Evolutionary conservation across 2,329 filamentous ascomycete genomes (phyloP).

Genomic region (Zymoseptoria pseudotritici): DNA sequence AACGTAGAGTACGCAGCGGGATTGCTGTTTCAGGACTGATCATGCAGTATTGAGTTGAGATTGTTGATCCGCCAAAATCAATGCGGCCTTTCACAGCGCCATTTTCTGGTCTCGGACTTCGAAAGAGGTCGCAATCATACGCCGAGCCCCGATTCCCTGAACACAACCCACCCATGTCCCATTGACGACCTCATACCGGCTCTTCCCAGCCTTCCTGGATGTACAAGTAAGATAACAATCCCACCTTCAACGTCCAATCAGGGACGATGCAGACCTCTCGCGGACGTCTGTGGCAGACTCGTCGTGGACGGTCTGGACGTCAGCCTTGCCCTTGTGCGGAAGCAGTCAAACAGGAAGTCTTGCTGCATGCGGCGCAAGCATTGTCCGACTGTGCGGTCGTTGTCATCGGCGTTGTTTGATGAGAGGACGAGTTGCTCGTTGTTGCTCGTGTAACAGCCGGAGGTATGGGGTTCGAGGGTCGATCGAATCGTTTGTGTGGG

Average conservation of each 20-base stretch:
- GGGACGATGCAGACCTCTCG: not conserved
- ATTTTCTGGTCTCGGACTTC: not conserved
- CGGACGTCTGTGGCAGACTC: not conserved
- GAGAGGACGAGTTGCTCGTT: not conserved
- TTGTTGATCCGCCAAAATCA: too few species aligned
- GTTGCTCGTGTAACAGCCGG: not conserved
- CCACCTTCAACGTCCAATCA: not conserved
- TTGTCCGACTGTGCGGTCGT: not conserved
- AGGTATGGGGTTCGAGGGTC: not conserved
- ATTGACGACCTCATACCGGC: too few species aligned
- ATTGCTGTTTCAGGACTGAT: slow-evolving; percentile 36
- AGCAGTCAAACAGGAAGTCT: not conserved
- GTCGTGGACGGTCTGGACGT: not conserved
- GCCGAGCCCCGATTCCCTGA: not conserved
- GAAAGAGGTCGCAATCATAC: not conserved
- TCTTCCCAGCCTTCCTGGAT: not conserved
- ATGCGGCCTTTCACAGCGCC: too few species aligned
- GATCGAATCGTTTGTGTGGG: too few species aligned
- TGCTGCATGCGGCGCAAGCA: not conserved
- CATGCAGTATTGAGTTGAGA: too few species aligned
- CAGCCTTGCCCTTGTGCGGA: not conserved
- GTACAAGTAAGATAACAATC: not conserved
- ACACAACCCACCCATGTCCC: not conserved
- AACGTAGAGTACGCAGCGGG: slow-evolving; percentile 44
- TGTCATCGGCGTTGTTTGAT: not conserved